Evolutionary conservation across 2,329 filamentous ascomycete genomes (phyloP), one percentile per base, ranked within the genome.

Genomic region (Rutstroemia sp.): DNA sequence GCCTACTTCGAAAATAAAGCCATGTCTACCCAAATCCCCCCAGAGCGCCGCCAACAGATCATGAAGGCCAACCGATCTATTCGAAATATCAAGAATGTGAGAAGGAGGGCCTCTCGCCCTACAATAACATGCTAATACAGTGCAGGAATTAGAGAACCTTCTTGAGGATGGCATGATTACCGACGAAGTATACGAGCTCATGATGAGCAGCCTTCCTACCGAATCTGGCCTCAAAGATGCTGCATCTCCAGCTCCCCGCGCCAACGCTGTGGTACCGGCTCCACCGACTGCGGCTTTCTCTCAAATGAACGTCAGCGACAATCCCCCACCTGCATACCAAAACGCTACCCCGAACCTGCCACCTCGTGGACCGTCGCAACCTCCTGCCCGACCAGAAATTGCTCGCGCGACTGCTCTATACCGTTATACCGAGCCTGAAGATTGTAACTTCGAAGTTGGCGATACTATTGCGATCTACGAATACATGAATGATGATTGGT

Each of bases 401-500:
- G 83, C 84, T 56, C 79, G 88, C 63, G 91, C 90, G 25, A 83
- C 83, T 23, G 92, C 92, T 6, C 78, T 96, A 49, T 97, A 96
- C 76, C 80, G 81, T 60, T 97, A 96, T 76, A 80, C 79, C 37
- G 88, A 86, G 8, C 79, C 86, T 42, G 92, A 90, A 58, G 92
- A 97, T 70, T 78, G 95, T 61, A 83, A 82, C 2, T 83, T 97
- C 58, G 83, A 90, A 69, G 85, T 87, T 60, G 87, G 92, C 69
- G 92, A 97, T 74, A 78, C 79, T 62, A 79, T 97, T 64, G 80
- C 83, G 58, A 88, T 97, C 21, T 82, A 84, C 63, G 90, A 96
- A 74, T 92, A 95, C 76, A 94, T 96, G 87, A 97, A 97, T 73
- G 83, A 86, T 61, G 92, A 97, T 73, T 97, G 92, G 92, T 96